These are phyloP conservation scores for Aegilops speltoides DNA, from an alignment of 176 grass and related monocot genomes.

Conservation along the genomic window DNA sequence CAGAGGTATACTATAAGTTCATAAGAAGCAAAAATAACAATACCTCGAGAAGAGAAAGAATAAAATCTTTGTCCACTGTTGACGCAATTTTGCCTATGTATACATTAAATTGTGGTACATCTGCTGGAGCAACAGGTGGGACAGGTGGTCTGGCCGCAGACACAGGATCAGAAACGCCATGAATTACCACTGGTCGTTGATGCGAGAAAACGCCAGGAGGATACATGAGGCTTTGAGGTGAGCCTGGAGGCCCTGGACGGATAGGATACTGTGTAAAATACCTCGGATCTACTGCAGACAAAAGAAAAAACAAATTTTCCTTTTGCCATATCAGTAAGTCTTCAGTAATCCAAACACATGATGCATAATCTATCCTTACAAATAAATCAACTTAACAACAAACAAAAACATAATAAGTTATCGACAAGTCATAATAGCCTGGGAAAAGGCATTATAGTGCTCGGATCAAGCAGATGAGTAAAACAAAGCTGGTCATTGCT, in stretches of 20 bases:
- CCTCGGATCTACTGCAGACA: neutral
- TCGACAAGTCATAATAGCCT: conserved; percentile 2
- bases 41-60: conserved; percentile 68
- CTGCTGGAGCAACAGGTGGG: conserved; percentile 35
- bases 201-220: conserved; percentile 37
- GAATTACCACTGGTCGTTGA: conserved; percentile 35
- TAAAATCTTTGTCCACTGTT: conserved; percentile 63
- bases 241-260: conserved; percentile 26
- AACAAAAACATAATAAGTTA: neutral
- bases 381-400: neutral
- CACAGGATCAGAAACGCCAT: conserved; percentile 28
- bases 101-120: conserved; percentile 56
- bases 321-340: conserved; percentile 38
- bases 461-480: conserved; percentile 22
- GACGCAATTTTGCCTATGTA: conserved; percentile 62
- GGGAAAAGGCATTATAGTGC: conserved; percentile 1
- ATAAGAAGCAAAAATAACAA: conserved; percentile 11
- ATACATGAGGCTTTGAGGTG: conserved; percentile 40
- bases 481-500: conserved; percentile 30
- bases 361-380: conserved; percentile 6
- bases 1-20: neutral
- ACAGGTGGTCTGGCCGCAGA: conserved; percentile 20
- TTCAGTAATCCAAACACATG: conserved; percentile 22
- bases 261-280: neutral
- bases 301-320: conserved; percentile 16